These are phyloP conservation scores for Cylindricascospora bacillispora DNA, from an alignment of 1,139 yeast species.

Conservation along the genomic window DNA sequence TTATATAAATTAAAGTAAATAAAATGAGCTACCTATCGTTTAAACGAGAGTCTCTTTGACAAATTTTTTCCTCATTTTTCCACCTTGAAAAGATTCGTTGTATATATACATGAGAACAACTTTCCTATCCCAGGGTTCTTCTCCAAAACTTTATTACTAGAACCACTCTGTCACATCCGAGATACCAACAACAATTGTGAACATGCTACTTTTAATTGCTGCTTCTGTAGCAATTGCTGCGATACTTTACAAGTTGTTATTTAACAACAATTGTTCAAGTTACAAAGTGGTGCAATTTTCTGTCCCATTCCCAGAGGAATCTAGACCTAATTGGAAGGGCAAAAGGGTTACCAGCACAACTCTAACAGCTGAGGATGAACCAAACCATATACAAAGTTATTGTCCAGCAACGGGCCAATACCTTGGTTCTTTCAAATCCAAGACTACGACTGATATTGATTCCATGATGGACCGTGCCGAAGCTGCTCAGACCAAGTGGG, in stretches of 20 bases:
- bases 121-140: too few species aligned
- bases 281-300: slow-evolving; percentile 37
- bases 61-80: too few species aligned
- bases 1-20: too few species aligned
- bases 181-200: neutral
- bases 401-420: slow-evolving; percentile 95
- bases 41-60: too few species aligned
- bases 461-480: slow-evolving; percentile 41
- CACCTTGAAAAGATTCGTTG: too few species aligned
- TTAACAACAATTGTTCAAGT: slow-evolving; percentile 5
- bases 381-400: slow-evolving; percentile 60
- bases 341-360: slow-evolving; percentile 50
- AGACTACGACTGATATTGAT: slow-evolving; percentile 59
- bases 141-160: too few species aligned
- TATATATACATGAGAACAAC: too few species aligned
- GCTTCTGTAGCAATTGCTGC: neutral
- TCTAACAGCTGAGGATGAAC: slow-evolving; percentile 37
- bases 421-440: slow-evolving; percentile 58
- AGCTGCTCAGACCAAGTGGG: slow-evolving; percentile 48
- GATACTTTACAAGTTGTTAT: slow-evolving; percentile 7
- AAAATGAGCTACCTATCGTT: too few species aligned
- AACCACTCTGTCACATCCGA: too few species aligned
- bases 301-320: slow-evolving; percentile 64
- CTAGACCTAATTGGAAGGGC: slow-evolving; percentile 89
- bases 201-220: neutral